Conservation (phyloP, 768 basidiomycete species). For the Boletus rubescentipes region DNA sequence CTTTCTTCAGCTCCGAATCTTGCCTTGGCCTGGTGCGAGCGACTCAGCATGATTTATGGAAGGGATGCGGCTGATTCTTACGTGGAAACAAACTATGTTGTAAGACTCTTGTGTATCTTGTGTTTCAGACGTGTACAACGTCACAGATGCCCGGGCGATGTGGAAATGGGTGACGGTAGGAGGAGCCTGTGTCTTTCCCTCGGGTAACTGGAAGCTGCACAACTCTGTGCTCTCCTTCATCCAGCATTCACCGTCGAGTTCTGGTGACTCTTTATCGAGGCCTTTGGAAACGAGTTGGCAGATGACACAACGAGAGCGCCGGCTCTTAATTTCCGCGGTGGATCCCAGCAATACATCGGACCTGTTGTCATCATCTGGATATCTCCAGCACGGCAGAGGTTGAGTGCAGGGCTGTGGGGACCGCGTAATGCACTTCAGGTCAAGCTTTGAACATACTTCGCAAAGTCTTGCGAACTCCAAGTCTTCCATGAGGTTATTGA, state of each 20-base stretch:
- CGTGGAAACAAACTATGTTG: slow-evolving; percentile 2
- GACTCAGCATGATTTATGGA: too few species aligned
- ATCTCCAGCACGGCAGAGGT: too few species aligned
- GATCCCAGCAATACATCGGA: slow-evolving; percentile 7
- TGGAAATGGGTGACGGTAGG: slow-evolving; percentile 12
- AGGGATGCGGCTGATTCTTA: not conserved
- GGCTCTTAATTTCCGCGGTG: slow-evolving; percentile 8
- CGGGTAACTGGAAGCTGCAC: slow-evolving; percentile 10
- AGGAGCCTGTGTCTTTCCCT: not conserved
- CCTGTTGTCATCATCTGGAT: too few species aligned
- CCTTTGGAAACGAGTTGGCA: slow-evolving; percentile 10
- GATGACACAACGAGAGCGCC: slow-evolving; percentile 8
- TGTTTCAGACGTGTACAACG: not conserved
- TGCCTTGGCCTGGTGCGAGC: not conserved
- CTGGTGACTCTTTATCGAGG: slow-evolving; percentile 8
- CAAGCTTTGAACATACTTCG: slow-evolving; percentile 2
- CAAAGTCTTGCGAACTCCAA: not conserved
- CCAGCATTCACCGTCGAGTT: slow-evolving; percentile 5
- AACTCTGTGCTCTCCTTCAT: not conserved
- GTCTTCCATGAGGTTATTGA: not conserved
- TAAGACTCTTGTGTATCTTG: too few species aligned
- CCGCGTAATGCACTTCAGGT: not conserved
- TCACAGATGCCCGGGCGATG: not conserved
- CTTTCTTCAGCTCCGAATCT: not conserved
- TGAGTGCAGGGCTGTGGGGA: not conserved